A percentile compares a stretch with the other conserved stretches of the same genome.
phyloP scores from a whole-genome alignment of 768 basidiomycete species.

The Amanita fuliginea region DNA sequence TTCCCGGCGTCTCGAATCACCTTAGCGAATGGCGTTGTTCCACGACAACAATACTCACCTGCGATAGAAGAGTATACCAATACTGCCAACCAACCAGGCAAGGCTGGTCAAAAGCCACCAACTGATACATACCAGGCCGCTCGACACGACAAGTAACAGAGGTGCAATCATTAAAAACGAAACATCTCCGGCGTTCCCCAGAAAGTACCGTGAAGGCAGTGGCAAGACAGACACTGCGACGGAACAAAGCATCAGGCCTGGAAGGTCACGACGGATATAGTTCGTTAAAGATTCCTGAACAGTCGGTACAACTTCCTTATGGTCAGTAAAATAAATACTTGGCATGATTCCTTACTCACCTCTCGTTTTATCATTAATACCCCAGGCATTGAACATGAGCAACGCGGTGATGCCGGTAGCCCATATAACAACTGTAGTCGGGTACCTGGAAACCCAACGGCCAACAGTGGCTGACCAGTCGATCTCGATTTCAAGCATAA shows the following conservation, averaged over 20 bases:
- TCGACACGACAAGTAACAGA: constrained; percentile 43
- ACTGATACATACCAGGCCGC: constrained; percentile 50
- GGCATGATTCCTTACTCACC: constrained; percentile 13
- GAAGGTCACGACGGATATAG: constrained; percentile 30
- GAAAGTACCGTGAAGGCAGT: constrained; percentile 37
- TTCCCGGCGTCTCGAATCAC: constrained; percentile 20
- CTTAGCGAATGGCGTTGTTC: neutral
- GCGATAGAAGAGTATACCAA: constrained; percentile 19
- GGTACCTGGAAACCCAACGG: constrained; percentile 62
- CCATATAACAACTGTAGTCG: constrained; percentile 64
- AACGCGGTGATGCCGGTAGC: constrained; percentile 57
- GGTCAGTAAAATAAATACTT: neutral
- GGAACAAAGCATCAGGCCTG: constrained; percentile 30
- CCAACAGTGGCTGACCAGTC: constrained; percentile 69
- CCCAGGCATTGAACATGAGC: constrained; percentile 44
- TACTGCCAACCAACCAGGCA: constrained; percentile 33
- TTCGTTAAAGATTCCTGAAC: constrained; percentile 35
- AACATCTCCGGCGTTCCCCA: constrained; percentile 47
- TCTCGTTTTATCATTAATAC: constrained; percentile 16
- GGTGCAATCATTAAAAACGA: constrained; percentile 43
- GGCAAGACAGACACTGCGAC: constrained; percentile 44
- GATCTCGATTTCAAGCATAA: constrained; percentile 38
- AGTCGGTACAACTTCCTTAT: constrained; percentile 32
- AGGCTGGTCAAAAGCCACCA: constrained; percentile 43
- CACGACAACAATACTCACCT: constrained; percentile 19